Evolutionary conservation across 2,329 filamentous ascomycete genomes (phyloP), one percentile per base, ranked within the genome.

Genomic region (Corynespora cassiicola): DNA sequence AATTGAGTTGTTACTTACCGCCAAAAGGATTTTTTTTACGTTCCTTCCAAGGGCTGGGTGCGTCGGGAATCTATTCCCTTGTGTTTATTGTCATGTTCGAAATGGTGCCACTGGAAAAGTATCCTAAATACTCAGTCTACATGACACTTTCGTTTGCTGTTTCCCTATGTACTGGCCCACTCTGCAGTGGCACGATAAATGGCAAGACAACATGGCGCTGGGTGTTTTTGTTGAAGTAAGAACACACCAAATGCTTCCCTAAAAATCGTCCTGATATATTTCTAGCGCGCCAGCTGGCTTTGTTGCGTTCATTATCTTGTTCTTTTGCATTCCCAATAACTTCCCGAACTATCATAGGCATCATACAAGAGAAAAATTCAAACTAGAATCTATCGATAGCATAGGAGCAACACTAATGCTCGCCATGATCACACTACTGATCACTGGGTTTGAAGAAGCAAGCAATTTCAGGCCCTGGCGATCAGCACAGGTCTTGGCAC

Each of bases 171-270:
- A n/a, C 11, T 5, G 77, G 77, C 0, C 79, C 71, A 0, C 27
- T 68, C 1, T 17, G 39, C 40, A 42, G 80, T 5, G 79, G 78
- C 7, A 76, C 69, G 2, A 78, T 81, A 39, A 71, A 76, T 2
- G 65, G 79, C 40, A 62, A 73, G 35, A 68, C 69, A 2, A 65
- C 65, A 1, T 81, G 80, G 81, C 64, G 76, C 11, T 85, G 81
- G 81, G 76, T 84, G 10, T 82, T 84, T 54, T 84, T 76, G 71
- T 68, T 82, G 47, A 84, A 84, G 32, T 36, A 15, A 27, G 32
- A n/a, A 10, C 4, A 11, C 18, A 4, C 21, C 7, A 8, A 3
- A 2, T 14, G 11, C n/a, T 16, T 10, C 4, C 18, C 7, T 25
- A 9, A 18, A 17, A 29, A 6, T 11, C 11, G 5, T 33, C 12